Percentiles rank a stretch among this genome's conserved stretches.
Evolutionary conservation across 106 monocot genomes (phyloP).

Genomic region (Apostasia shenzhenica): DNA sequence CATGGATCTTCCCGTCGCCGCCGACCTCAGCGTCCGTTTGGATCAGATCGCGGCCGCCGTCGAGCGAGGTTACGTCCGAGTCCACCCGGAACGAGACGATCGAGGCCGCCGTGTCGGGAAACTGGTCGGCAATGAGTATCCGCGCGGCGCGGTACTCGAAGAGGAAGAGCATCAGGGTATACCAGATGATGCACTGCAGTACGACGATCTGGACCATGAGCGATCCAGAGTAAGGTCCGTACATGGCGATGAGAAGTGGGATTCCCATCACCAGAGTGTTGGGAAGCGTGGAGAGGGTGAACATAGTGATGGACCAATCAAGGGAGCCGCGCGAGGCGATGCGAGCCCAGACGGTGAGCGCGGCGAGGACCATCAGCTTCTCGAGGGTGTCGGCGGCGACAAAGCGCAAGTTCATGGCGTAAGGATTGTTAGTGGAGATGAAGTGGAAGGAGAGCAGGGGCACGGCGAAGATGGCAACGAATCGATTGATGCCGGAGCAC

Average conservation of each 20-base stretch:
- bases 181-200: conserved; percentile 72
- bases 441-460: conserved; percentile 68
- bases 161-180: conserved; percentile 57
- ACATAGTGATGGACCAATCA: conserved; percentile 67
- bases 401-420: conserved; percentile 63
- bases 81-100: conserved; percentile 53
- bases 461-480: conserved; percentile 58
- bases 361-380: conserved; percentile 49
- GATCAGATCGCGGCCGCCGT: conserved; percentile 32
- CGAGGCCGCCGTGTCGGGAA: conserved; percentile 54
- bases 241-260: conserved; percentile 63
- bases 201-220: conserved; percentile 75
- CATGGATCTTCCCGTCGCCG: conserved; percentile 60
- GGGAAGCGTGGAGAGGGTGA: conserved; percentile 63
- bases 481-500: conserved; percentile 69
- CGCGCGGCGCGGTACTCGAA: conserved; percentile 65
- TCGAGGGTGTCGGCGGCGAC: conserved; percentile 53
- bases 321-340: conserved; percentile 14
- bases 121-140: conserved; percentile 59
- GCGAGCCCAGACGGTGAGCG: conserved; percentile 35
- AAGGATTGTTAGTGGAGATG: conserved; percentile 60
- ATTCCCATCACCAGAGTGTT: conserved; percentile 78
- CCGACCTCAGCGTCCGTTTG: conserved; percentile 48
- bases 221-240: conserved; percentile 43
- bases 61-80: conserved; percentile 53